Evolutionary conservation across 2,329 filamentous ascomycete species (phyloP), one percentile per base, ranked within the genome.

Genomic region (Claviceps fusiformis): DNA sequence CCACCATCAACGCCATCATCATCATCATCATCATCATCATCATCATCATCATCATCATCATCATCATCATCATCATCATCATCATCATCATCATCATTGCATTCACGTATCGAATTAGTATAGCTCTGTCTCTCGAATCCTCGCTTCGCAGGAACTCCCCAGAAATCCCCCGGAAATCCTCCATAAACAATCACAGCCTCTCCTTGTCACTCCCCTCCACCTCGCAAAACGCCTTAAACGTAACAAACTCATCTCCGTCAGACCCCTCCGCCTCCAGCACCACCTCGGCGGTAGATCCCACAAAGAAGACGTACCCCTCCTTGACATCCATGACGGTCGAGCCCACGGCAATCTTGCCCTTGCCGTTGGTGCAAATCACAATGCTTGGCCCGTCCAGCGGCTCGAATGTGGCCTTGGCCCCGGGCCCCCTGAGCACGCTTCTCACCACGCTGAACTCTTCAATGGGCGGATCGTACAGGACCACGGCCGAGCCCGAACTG

Each of bases 141-240:
- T 41, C 39, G 15, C 5, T 17, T 27, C 17, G 27, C 9, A 9
- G 10, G 35, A 11, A 7, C 31, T 8, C 31, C 31, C 31, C n/a
- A n/a, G n/a, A n/a, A n/a, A n/a, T n/a, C n/a, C n/a, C n/a, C n/a
- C 5, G 31, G 3, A 39, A 39, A 15, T 15, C 11, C 35, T 13
- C 10, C 37, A 41, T 51, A 11, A 13, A 29, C 1, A 17, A 59
- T 60, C 54, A 67, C 54, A 68, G 57, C 63, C 64, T 69, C 54
- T 66, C 57, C 59, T 64, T 64, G 24, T 53, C 57, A 2, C 76
- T 41, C 15, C n/a, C 39, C 15, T 41, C 39, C 39, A 95, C 76
- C 74, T 96, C 91, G 65, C 90, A 95, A 68, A 95, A 96, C 0
- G 92, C 93, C 74, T 91, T 93, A 75, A 95, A 98, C 0, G 87